These are phyloP conservation scores for Scenedesmus sp. DNA, from an alignment of 163 green algal species.

Conservation along the genomic window DNA sequence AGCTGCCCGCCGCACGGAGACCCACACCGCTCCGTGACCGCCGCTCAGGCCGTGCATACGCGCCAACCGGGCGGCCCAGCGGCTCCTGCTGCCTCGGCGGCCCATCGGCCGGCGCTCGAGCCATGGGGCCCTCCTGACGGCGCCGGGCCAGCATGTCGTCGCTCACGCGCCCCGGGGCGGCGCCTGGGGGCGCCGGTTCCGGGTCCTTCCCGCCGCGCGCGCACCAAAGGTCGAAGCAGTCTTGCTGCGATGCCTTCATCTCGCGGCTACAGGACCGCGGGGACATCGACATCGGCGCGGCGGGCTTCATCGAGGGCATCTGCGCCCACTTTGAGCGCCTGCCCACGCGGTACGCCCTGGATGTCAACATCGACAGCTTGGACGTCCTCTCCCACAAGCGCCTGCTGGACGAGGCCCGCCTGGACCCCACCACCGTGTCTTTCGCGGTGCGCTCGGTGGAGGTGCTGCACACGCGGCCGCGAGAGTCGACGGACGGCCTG, in stretches of 20 bases:
- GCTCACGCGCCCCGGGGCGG: no score
- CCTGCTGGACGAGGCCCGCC: conserved; percentile 86
- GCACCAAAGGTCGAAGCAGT: no score
- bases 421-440: conserved; percentile 83
- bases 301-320: conserved; percentile 73
- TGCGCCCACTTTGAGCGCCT: conserved; percentile 83
- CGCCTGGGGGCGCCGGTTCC: no score
- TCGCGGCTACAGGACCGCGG: conserved; percentile 61
- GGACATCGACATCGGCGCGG: conserved; percentile 72
- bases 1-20: no score
- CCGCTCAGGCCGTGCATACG: no score
- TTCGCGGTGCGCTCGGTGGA: conserved; percentile 92
- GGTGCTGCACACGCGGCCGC: conserved; percentile 56
- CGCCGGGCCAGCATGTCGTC: no score
- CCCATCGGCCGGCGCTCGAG: no score
- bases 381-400: conserved; percentile 93
- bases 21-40: no score
- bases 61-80: no score
- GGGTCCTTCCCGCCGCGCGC: no score
- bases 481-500: conserved; percentile 28
- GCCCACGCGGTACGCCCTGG: conserved; percentile 87
- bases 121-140: no score
- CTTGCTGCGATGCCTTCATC: conserved; percentile 75
- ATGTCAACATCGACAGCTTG: conserved; percentile 90
- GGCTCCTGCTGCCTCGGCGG: no score